Evolutionary conservation across 164 flowering plant genomes (phyloP).

Genomic region (Platanus orientalis): DNA sequence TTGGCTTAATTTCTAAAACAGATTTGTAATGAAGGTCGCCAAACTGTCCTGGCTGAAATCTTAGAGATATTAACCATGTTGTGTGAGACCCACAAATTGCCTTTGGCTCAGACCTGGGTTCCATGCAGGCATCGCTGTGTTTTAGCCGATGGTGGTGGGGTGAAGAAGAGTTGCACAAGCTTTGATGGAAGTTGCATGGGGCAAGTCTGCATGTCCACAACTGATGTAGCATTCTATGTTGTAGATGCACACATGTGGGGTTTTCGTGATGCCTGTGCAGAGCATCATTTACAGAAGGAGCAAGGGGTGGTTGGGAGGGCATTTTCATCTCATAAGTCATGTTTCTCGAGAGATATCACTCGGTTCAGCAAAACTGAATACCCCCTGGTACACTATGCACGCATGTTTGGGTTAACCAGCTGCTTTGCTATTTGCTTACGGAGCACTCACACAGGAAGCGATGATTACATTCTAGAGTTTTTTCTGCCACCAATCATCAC

Average conservation of each 20-base stretch:
- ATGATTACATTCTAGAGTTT: constrained; percentile 85
- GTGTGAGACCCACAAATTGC: constrained; percentile 82
- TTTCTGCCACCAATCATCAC: constrained; percentile 65
- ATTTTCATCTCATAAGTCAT: constrained; percentile 49
- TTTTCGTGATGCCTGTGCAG: constrained; percentile 90
- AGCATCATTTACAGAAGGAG: constrained; percentile 90
- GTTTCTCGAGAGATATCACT: constrained; percentile 72
- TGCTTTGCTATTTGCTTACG: constrained; percentile 78
- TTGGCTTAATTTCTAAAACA: constrained; percentile 36
- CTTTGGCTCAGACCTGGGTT: constrained; percentile 99
- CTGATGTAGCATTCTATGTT: constrained; percentile 81
- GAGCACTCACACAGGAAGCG: constrained; percentile 73
- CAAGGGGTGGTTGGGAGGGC: constrained; percentile 96
- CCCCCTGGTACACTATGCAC: constrained; percentile 96
- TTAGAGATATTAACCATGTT: constrained; percentile 77
- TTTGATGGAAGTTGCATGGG: constrained; percentile 96
- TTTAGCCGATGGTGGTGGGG: constrained; percentile 80
- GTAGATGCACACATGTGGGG: constrained; percentile 95
- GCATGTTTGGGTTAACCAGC: constrained; percentile 67
- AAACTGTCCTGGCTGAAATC: constrained; percentile 82
- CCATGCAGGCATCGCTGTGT: constrained; percentile 89
- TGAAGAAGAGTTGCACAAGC: constrained; percentile 80
- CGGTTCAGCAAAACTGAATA: constrained; percentile 79
- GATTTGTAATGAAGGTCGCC: constrained; percentile 92
- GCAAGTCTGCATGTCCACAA: constrained; percentile 91